phyloP scores from a whole-genome alignment of 495 filamentous ascomycete species.

The Pseudoneurospora amorphoporcata region DNA sequence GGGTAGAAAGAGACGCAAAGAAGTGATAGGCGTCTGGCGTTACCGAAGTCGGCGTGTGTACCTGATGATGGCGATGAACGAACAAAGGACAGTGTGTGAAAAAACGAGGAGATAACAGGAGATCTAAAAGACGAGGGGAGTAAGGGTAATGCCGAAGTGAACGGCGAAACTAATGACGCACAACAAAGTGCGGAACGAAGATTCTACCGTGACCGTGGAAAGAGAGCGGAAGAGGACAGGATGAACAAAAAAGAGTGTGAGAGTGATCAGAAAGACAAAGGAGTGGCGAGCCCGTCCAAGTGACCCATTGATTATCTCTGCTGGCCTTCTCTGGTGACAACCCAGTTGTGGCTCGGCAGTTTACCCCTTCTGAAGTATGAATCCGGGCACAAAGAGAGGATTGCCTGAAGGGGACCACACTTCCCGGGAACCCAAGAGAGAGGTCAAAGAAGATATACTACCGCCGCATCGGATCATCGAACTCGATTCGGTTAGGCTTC shows the following conservation, averaged over 20 bases:
- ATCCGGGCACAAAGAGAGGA: slow-evolving; percentile 10
- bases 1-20: not conserved
- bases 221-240: not conserved
- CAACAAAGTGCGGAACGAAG: not conserved
- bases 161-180: not conserved
- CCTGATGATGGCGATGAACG: not conserved
- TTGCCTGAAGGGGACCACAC: slow-evolving; percentile 1
- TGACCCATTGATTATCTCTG: slow-evolving; percentile 3
- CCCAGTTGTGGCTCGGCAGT: slow-evolving; percentile 1
- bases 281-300: slow-evolving; percentile 10
- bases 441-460: slow-evolving; percentile 13
- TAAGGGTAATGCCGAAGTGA: not conserved
- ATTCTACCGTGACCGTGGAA: not conserved
- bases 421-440: slow-evolving; percentile 1
- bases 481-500: slow-evolving; percentile 1
- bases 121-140: not conserved
- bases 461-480: slow-evolving; percentile 7
- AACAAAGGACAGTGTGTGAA: not conserved
- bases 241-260: not conserved
- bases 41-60: not conserved
- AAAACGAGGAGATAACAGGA: not conserved
- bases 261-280: slow-evolving; percentile 15
- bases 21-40: not conserved
- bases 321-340: not conserved
- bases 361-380: slow-evolving; percentile 6